Evolutionary conservation across 257 asterid species (phyloP), one percentile per base, ranked within the genome.

Genomic region (Fraxinus pennsylvanica): DNA sequence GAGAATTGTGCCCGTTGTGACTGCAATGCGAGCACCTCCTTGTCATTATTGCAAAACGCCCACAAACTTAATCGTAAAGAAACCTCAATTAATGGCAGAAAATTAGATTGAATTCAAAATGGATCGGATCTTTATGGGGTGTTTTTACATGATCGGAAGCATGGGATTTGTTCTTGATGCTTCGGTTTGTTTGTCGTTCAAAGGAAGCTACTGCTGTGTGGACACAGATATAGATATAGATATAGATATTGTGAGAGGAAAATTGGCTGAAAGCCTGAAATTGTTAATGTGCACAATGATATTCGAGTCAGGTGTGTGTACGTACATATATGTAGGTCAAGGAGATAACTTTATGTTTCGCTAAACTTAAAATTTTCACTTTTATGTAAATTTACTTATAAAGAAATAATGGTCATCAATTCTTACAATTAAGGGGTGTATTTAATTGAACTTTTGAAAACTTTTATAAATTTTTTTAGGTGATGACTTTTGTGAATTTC

Each of bases 11-110:
- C 17, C 99, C 99, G 90, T 96, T 96, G 81, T 94, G 91, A 81
- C 99, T 93, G 91, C 99, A 96, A 94, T 96, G 99, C 87, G 99
- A 96, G 83, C 99, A 96, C 85, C 96, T 81, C 81, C 99, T 83
- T 77, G 98, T 96, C 99, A 96, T 96, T 71, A 8, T 61, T 61
- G 68, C 33, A 61, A 25, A 61, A 22, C 15, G 12, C 72, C 81
- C 79, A 36, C 36, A 41, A 61, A 41, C 33, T 65, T 14, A 27
- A 59, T 74, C 36, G 17, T 6, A 12, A 35, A 61, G 61, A 21
- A 12, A 9, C 13, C 68, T 22, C 3, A 22, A 61, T 61, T 10
- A 61, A 22, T 1, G 17, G 13, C 68, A 61, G 68, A 22, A 25
- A 61, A 61, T 61, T 19, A 5, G 35, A 25, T 30, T 7, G 47